phyloP scores from a whole-genome alignment of 345 rosid genomes.

The Brassica juncea region DNA sequence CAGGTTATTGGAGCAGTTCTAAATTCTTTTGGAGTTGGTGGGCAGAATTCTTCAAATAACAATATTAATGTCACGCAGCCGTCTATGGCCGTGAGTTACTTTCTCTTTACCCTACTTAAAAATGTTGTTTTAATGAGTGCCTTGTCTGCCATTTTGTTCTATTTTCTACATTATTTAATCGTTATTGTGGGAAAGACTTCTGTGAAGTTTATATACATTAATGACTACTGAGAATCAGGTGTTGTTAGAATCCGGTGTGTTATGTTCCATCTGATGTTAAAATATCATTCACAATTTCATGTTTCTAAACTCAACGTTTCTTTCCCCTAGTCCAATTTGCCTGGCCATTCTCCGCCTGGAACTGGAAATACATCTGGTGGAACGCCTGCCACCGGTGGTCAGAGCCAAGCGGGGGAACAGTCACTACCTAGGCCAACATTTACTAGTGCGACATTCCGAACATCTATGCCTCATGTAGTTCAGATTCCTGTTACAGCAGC shows the following conservation, averaged over 20 bases:
- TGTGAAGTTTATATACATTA: neutral
- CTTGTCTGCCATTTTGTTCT: neutral
- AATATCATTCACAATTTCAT: neutral
- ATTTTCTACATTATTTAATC: neutral
- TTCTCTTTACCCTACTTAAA: neutral
- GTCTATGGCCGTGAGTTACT: slow-evolving; percentile 53
- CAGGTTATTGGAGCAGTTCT: slow-evolving; percentile 90
- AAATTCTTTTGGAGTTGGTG: slow-evolving; percentile 76
- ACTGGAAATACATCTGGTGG: slow-evolving; percentile 57
- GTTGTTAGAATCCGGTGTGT: neutral
- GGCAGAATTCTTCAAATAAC: slow-evolving; percentile 46
- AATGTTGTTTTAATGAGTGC: neutral
- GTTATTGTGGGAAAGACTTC: neutral
- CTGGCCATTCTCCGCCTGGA: slow-evolving; percentile 55
- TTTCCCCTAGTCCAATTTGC: slow-evolving; percentile 48
- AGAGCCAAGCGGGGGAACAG: slow-evolving; percentile 54
- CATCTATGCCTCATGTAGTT: slow-evolving; percentile 54
- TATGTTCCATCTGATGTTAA: neutral
- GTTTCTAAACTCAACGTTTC: neutral
- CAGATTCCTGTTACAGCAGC: slow-evolving; percentile 63
- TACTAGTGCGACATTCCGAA: slow-evolving; percentile 54
- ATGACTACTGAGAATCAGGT: neutral
- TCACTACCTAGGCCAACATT: slow-evolving; percentile 53
- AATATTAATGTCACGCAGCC: slow-evolving; percentile 50
- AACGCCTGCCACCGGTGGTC: slow-evolving; percentile 43